Evolutionary conservation across 352 stramenopile genomes (phyloP).

Genomic region (Paralagenidium karlingii): DNA sequence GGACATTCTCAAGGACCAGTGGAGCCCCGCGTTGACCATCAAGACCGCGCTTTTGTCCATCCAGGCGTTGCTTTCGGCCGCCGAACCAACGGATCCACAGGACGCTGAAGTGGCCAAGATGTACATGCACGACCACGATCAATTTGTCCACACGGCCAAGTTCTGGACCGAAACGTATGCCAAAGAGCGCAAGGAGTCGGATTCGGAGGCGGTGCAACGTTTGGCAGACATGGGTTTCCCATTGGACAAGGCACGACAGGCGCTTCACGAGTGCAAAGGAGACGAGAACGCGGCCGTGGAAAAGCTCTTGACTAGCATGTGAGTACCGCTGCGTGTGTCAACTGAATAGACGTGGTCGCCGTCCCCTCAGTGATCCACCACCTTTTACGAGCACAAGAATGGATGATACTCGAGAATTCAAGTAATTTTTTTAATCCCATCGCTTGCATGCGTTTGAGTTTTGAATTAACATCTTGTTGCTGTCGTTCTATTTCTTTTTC

Average conservation of each 20-base stretch:
- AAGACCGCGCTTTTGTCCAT: slow-evolving; percentile 94
- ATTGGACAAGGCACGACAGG: slow-evolving; percentile 55
- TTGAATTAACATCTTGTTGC: background rate
- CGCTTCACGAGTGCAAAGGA: slow-evolving; percentile 47
- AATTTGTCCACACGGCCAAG: slow-evolving; percentile 90
- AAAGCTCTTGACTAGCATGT: slow-evolving; percentile 28
- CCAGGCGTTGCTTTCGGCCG: slow-evolving; percentile 90
- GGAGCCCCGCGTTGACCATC: slow-evolving; percentile 94
- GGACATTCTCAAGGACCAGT: slow-evolving; percentile 97
- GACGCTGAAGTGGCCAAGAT: slow-evolving; percentile 94
- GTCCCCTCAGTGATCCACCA: background rate
- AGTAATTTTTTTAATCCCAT: background rate
- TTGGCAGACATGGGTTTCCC: slow-evolving; percentile 84
- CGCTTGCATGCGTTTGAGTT: background rate
- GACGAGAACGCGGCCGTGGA: slow-evolving; percentile 85
- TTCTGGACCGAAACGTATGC: slow-evolving; percentile 96
- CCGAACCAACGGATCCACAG: slow-evolving; percentile 86
- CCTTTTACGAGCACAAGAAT: background rate
- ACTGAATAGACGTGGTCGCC: background rate
- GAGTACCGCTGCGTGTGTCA: background rate
- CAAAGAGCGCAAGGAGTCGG: slow-evolving; percentile 44
- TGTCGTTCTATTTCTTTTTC: slow-evolving; percentile 20
- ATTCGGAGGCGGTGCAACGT: slow-evolving; percentile 37
- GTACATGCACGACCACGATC: slow-evolving; percentile 87
- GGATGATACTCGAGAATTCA: background rate